Conservation (phyloP, 768 basidiomycete genomes). For the Coprinellus micaceus region DNA sequence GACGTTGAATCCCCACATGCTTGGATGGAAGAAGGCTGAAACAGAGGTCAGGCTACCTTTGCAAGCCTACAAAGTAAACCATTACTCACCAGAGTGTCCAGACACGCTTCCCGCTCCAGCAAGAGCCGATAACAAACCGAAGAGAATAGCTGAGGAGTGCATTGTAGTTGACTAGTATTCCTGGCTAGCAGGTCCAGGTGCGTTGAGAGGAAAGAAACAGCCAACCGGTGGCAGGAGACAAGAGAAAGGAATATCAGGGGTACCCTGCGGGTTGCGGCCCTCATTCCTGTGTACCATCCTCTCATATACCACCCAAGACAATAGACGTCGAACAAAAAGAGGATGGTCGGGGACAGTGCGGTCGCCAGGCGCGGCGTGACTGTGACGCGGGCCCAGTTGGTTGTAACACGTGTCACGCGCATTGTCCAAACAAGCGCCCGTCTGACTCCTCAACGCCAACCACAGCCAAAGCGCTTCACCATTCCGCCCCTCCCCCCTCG, state of each 20-base stretch:
- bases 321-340: not conserved
- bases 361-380: not conserved
- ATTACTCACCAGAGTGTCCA: constrained; percentile 4
- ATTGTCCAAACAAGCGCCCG: not conserved
- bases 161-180: not conserved
- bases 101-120: not conserved
- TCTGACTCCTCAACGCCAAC: too few species aligned
- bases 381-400: not conserved
- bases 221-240: not conserved
- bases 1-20: constrained; percentile 72
- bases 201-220: not conserved
- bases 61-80: not conserved
- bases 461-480: too few species aligned
- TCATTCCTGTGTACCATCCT: not conserved
- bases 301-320: not conserved
- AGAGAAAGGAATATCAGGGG: not conserved
- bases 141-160: not conserved
- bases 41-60: not conserved
- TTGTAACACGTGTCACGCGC: not conserved
- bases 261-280: not conserved
- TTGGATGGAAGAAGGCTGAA: constrained; percentile 50
- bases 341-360: not conserved
- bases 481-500: too few species aligned
- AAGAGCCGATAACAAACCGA: not conserved
- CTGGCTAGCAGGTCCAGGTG: not conserved